Percentiles rank a stretch among this genome's conserved stretches.
Conservation (phyloP, 1,139 yeast genomes). For the Candida dubliniensis region DNA sequence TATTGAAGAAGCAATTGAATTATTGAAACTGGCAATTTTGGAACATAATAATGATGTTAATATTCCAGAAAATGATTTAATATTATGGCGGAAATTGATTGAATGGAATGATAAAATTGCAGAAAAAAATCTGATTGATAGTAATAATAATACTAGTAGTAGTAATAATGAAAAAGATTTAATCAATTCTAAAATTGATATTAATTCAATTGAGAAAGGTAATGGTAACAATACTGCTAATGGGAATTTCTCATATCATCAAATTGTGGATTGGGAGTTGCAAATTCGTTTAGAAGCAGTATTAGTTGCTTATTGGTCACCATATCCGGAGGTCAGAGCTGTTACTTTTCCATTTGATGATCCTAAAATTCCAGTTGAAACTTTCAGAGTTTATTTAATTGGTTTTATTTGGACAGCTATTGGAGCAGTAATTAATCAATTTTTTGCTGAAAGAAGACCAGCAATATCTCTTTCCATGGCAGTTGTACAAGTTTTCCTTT, state of each 20-base stretch:
- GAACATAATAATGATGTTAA: conserved; percentile 25
- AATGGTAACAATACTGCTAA: not conserved
- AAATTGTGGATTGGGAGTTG: conserved; percentile 26
- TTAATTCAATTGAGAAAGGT: not conserved
- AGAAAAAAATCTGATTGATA: not conserved
- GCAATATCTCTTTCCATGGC: no score
- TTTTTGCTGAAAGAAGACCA: no score
- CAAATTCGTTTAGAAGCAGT: conserved; percentile 44
- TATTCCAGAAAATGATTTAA: conserved; percentile 39
- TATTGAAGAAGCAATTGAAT: conserved; percentile 22
- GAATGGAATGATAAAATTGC: not conserved
- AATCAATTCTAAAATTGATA: not conserved
- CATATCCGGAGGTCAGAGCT: conserved; percentile 67
- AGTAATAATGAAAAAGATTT: not conserved
- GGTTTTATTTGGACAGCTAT: conserved; percentile 54
- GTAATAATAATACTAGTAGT: not conserved
- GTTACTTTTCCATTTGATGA: conserved; percentile 57
- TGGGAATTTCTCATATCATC: not conserved
- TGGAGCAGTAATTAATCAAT: no score
- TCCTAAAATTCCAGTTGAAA: conserved; percentile 50
- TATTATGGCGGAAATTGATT: conserved; percentile 21
- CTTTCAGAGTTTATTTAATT: conserved; percentile 53
- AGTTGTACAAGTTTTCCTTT: no score
- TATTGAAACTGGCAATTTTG: conserved; percentile 19
- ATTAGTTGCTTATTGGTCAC: conserved; percentile 53